phyloP scores from a whole-genome alignment of 495 filamentous ascomycete genomes.

The Hyaloscypha bicolor region DNA sequence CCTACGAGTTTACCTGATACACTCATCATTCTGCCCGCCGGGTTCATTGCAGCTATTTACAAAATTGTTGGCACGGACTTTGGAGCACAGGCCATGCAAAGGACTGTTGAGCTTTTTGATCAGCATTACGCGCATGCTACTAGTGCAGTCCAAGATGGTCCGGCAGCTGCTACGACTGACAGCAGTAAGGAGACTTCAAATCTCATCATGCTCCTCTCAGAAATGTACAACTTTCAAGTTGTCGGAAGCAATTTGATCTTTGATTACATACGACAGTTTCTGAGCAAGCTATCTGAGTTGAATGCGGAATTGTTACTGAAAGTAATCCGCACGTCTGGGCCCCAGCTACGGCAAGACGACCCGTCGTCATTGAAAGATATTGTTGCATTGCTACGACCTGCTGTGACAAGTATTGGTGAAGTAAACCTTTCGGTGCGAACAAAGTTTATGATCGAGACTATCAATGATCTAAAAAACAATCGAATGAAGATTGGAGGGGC shows the following conservation, averaged over 20 bases:
- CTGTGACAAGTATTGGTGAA: conserved; percentile 66
- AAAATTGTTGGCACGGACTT: conserved; percentile 85
- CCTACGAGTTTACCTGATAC: conserved; percentile 77
- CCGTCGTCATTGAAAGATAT: conserved; percentile 91
- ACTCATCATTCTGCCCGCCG: conserved; percentile 87
- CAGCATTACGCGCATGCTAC: conserved; percentile 47
- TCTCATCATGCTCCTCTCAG: conserved; percentile 78
- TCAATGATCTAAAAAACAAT: conserved; percentile 94
- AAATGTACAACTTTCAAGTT: conserved; percentile 90
- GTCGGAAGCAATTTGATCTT: conserved; percentile 82
- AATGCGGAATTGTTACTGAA: conserved; percentile 90
- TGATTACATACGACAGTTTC: conserved; percentile 81
- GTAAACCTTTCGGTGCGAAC: conserved; percentile 80
- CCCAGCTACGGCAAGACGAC: conserved; percentile 86
- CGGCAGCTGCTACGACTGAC: conserved; percentile 35
- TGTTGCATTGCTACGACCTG: conserved; percentile 73
- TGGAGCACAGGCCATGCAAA: conserved; percentile 80
- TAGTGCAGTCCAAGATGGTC: conserved; percentile 48
- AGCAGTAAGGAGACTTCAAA: conserved; percentile 72
- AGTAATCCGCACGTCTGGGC: conserved; percentile 77
- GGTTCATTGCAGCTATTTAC: conserved; percentile 86
- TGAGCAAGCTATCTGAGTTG: conserved; percentile 76
- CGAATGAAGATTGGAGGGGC: conserved; percentile 72
- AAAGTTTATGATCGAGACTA: conserved; percentile 97
- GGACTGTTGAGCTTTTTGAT: conserved; percentile 70